Base-by-base conservation (phyloP, 306 rosid genomes). In the Ceratonia siliqua region DNA sequence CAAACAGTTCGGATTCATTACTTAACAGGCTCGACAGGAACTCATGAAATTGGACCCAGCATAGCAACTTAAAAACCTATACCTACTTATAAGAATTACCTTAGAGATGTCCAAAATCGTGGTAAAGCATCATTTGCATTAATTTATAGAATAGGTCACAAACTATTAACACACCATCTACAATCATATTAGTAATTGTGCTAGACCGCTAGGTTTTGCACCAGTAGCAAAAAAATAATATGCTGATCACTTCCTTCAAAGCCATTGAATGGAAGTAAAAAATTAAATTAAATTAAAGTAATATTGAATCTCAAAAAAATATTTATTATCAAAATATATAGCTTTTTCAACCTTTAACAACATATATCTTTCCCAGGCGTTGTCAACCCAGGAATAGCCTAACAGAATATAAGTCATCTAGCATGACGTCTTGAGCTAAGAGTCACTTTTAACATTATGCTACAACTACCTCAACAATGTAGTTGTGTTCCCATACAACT, bases 11-110 rank as follows among this genome's bases (percentile, higher is more conserved):
- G 8, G 17, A 17, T 10, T 45, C 9, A 18, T 36, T 53, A 55
- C 36, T 62, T 43, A 68, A 62, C 22, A 76, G 56, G 30, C 68
- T 52, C 69, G 73, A 33, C 55, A 77, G 72, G 33, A 58, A 38
- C 53, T 72, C 62, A 30, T 24, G 56, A 66, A 70, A 73, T 22
- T n/a, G 9, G 21, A 12, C 70, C 53, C 32, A 39, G 67, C 12
- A 56, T 8, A 41, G 63, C 57, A 39, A 39, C 42, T 14, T 22
- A 5, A 67, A 18, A 71, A 41, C 30, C 21, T 9, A 33, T 13
- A 53, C 48, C 39, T 22, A 28, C 53, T 64, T 50, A 25, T 35
- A 36, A 48, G 48, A 62, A 57, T 39, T 49, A 27, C 72, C 35
- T 20, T 20, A 15, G 20, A 18, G 35, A 53, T 65, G 48, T 65